Base-by-base conservation (phyloP, 768 basidiomycete genomes). In the Amanita pallidorosea region DNA sequence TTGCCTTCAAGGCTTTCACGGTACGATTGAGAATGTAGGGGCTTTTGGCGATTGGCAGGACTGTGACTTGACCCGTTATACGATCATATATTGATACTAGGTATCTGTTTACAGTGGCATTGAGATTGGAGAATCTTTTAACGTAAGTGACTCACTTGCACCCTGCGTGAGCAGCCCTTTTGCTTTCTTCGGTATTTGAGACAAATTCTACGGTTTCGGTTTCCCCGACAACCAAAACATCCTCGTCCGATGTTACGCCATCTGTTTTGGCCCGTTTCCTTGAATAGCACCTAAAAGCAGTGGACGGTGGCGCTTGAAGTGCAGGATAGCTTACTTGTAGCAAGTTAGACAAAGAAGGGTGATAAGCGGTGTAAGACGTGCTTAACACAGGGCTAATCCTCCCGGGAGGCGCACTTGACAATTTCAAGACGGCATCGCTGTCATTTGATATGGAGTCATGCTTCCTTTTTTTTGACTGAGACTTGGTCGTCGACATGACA, bases 161-260 rank as follows among this genome's bases (percentile, higher is more conserved):
- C 23, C 83, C 82, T 46, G 70, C 64, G 41, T 79, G 69, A 27
- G 76, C 74, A 4, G 68, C 72, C 53, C 59, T 66, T 63, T 57
- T 70, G 62, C 46, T 71, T 58, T 81, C 78, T 22, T 77, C 73
- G 23, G 79, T 72, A 49, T 72, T 76, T 41, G 87, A 82, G 56
- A 80, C 79, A 67, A 86, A 91, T 61, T 96, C 91, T 43, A 96
- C 79, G 17, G 77, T 71, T 25, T 81, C 73, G n/a, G 88, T 87
- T 68, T 95, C 92, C 4, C 86, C 94, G 0, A 81, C 88, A 20
- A 95, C 70, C 12, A 88, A 57, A 8, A 75, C 58, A n/a, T 68
- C 60, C 34, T 61, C 58, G 27, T 60, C 57, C 4, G 43, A 15
- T 31, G 31, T 62, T 44, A 63, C 58, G 45, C 61, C 56, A 46